phyloP scores from a whole-genome alignment of 2,329 filamentous ascomycete species.

The Xylaria sp. region DNA sequence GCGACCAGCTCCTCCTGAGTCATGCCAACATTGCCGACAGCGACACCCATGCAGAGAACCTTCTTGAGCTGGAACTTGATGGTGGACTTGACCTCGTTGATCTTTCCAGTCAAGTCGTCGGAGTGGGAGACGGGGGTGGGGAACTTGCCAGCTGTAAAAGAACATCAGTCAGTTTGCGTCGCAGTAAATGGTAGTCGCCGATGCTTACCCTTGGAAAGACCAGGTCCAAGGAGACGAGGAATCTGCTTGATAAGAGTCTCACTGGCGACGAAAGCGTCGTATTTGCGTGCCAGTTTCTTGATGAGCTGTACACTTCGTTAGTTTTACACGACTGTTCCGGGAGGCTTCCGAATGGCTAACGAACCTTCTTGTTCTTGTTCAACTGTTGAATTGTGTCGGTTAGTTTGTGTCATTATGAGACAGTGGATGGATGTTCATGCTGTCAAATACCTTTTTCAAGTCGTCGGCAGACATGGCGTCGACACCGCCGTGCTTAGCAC shows the following conservation, averaged over 20 bases:
- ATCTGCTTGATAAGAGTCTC: conserved; percentile 99
- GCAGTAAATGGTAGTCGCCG: neutral
- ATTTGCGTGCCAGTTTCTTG: conserved; percentile 99
- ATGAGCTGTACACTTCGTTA: conserved; percentile 70
- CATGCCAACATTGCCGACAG: conserved; percentile 99
- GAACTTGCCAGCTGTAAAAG: conserved; percentile 91
- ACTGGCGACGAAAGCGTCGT: conserved; percentile 98
- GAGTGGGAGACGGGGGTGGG: conserved; percentile 96
- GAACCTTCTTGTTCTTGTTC: conserved; percentile 99
- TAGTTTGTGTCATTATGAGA: no score
- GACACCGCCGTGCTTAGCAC: conserved; percentile 98
- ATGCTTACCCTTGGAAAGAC: conserved; percentile 91
- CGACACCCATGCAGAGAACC: conserved; percentile 99
- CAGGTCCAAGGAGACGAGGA: conserved; percentile 97
- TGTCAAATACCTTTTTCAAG: conserved; percentile 78
- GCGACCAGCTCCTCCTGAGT: conserved; percentile 92
- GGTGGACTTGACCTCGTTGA: conserved; percentile 99
- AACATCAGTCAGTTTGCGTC: conserved; percentile 45
- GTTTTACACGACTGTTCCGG: no score
- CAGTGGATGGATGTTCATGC: no score
- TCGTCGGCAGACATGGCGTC: conserved; percentile 99
- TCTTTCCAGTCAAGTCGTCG: conserved; percentile 93
- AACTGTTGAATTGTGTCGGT: conserved; percentile 60
- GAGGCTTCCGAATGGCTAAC: no score
- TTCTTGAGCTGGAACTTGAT: conserved; percentile 99